These are phyloP conservation scores for Taiozyma onychis DNA, from an alignment of 1,139 yeast species.

Conservation along the genomic window DNA sequence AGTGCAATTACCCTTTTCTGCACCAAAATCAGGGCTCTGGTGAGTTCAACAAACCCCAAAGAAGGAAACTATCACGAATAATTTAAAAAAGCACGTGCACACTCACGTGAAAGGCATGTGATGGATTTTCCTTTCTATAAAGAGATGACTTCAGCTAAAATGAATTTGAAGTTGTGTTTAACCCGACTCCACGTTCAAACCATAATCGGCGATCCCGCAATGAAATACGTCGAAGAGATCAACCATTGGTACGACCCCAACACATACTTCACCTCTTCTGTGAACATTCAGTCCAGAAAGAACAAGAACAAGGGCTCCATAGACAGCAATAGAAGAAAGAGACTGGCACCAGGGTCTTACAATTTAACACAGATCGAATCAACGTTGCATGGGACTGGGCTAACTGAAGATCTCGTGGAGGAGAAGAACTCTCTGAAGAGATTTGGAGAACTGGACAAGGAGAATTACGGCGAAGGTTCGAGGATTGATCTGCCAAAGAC, in stretches of 20 bases:
- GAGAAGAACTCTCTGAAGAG: constrained; percentile 31
- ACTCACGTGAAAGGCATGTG: not conserved
- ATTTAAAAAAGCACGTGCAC: no score
- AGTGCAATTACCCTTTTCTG: not conserved
- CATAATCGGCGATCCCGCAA: not conserved
- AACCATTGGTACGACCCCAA: constrained; percentile 14
- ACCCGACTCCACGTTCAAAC: not conserved
- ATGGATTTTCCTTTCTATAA: constrained; percentile 11
- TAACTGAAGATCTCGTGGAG: constrained; percentile 24
- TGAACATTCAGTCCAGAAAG: constrained; percentile 17
- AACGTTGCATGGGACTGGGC: constrained; percentile 21
- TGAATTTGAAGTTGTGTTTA: not conserved
- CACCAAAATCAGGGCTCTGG: not conserved
- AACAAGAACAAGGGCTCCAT: constrained; percentile 4
- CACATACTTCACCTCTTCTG: constrained; percentile 22
- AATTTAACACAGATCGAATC: constrained; percentile 21
- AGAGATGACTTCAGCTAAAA: not conserved
- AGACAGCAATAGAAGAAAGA: constrained; percentile 16
- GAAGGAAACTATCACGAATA: no score
- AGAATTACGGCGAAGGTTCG: constrained; percentile 32
- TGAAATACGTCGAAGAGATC: constrained; percentile 19
- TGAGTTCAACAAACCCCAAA: no score
- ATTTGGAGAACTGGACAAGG: constrained; percentile 34
- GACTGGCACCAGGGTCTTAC: constrained; percentile 23
- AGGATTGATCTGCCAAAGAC: constrained; percentile 33